These are phyloP conservation scores for Lineolata rhizophorae DNA, from an alignment of 495 filamentous ascomycete species.

Conservation along the genomic window DNA sequence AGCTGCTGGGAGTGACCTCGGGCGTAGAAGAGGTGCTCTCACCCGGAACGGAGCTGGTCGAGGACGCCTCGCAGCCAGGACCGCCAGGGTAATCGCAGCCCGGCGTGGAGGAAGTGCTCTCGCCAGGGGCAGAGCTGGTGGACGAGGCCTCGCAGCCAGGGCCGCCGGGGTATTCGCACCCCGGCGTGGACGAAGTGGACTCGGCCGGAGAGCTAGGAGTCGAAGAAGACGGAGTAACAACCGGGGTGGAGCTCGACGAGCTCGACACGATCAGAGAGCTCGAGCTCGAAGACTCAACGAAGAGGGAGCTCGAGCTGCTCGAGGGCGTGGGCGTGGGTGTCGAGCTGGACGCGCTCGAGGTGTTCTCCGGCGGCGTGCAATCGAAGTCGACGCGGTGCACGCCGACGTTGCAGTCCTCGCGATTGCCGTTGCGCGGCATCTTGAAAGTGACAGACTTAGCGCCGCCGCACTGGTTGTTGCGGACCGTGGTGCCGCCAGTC, in stretches of 20 bases:
- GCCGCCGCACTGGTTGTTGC: constrained; percentile 81
- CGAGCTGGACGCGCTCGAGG: constrained; percentile 3
- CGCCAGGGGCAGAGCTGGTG: no score
- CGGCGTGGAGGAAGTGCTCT: background rate
- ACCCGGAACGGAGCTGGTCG: background rate
- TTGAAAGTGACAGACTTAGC: constrained; percentile 58
- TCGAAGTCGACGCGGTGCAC: constrained; percentile 64
- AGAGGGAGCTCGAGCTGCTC: background rate
- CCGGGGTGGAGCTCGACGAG: background rate
- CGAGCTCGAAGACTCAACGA: no score
- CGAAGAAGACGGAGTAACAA: background rate
- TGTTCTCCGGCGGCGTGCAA: constrained; percentile 25
- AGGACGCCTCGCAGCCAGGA: background rate
- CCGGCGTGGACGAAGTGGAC: no score
- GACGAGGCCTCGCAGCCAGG: no score
- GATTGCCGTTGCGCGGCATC: constrained; percentile 33
- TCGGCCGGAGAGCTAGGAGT: no score
- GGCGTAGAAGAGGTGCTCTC: no score
- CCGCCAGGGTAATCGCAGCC: background rate
- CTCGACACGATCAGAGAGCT: no score
- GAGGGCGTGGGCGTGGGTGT: background rate
- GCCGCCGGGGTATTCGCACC: no score
- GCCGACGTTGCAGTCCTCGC: constrained; percentile 39
- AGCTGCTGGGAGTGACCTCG: no score
- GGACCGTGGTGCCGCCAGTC: constrained; percentile 38